A percentile compares a stretch with the other conserved stretches of the same genome.
phyloP scores from a whole-genome alignment of 139 green algal species.

The Coelastrella sp. region DNA sequence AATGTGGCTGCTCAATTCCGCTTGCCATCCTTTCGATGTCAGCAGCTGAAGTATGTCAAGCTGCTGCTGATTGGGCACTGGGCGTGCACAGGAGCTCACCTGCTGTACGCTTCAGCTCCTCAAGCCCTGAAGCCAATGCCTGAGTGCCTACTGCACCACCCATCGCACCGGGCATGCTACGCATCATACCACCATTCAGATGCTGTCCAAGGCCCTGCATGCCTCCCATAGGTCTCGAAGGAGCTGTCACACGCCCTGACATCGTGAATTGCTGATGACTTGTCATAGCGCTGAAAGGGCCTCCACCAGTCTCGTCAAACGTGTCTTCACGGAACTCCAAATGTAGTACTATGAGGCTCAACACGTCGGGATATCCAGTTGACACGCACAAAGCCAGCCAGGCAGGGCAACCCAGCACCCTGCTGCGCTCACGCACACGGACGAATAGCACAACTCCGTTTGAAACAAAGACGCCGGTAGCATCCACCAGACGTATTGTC shows the following conservation, averaged over 20 bases:
- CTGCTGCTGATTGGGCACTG: too few species aligned
- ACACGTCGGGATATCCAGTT: too few species aligned
- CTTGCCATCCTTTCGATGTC: too few species aligned
- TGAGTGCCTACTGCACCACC: background rate
- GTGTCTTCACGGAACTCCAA: background rate
- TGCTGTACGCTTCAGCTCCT: slow-evolving; percentile 24
- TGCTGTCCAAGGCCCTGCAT: slow-evolving; percentile 24
- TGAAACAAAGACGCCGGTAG: too few species aligned
- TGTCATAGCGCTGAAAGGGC: background rate
- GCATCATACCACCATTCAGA: background rate
- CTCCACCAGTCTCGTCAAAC: background rate
- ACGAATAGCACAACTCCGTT: too few species aligned
- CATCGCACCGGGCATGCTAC: background rate
- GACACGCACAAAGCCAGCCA: too few species aligned
- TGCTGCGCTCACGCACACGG: too few species aligned
- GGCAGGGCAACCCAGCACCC: too few species aligned
- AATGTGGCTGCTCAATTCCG: too few species aligned
- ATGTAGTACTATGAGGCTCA: background rate
- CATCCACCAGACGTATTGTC: too few species aligned
- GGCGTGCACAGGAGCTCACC: too few species aligned
- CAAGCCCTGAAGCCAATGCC: slow-evolving; percentile 30
- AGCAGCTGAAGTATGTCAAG: too few species aligned
- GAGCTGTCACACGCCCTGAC: background rate
- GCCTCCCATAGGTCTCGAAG: slow-evolving; percentile 6
- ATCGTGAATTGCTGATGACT: slow-evolving; percentile 3